Evolutionary conservation across 1,284 basidiomycete genomes (phyloP), one percentile per base, ranked within the genome.

Genomic region (Lentinula novae-zelandiae): DNA sequence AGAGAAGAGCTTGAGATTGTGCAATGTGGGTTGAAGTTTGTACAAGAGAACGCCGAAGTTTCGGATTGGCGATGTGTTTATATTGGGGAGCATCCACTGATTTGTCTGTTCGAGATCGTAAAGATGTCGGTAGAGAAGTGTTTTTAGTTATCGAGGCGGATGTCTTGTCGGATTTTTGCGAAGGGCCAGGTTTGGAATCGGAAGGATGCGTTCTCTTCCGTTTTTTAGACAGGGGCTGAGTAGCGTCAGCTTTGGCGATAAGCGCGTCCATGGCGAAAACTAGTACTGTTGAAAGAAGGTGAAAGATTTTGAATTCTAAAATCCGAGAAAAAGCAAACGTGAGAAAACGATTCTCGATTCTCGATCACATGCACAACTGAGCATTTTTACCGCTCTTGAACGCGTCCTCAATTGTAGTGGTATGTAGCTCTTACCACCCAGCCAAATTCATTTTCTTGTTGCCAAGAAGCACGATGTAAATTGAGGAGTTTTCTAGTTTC

Each of bases 11-110:
- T 68, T 86, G 84, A n/a, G 83, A 70, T 17, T 83, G 77, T 0
- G 81, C 81, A 10, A 80, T 76, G 51, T 88, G 85, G 0, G 77
- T 72, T 1, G 86, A 82, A 65, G 87, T 82, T 12, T 84, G 77
- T 38, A 81, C 80, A 0, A 95, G 78, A 64, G 90, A 82, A 2
- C 85, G 78, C 17, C 90, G 82, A 2, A 95, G 80, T 69, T 89
- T 93, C 73, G 85, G 86, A 74, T 94, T 89, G 12, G 81, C 78
- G 48, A 95, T 88, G 66, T 91, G 87, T 0, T 71, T 69, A 68
- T 89, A 81, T 49, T 76, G 81, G 2, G 76, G 73, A n/a, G 40
- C 13, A 7, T 31, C n/a, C 22, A 54, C 44, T 1, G 74, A 68
- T 58, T 75, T 75, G 52, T 79, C 76, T 0, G 81, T 77, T 0